A percentile compares a stretch with the other conserved stretches of the same genome.
Conservation (phyloP, 192 early-diverging fungal species). For the Chytriomyces sp. region DNA sequence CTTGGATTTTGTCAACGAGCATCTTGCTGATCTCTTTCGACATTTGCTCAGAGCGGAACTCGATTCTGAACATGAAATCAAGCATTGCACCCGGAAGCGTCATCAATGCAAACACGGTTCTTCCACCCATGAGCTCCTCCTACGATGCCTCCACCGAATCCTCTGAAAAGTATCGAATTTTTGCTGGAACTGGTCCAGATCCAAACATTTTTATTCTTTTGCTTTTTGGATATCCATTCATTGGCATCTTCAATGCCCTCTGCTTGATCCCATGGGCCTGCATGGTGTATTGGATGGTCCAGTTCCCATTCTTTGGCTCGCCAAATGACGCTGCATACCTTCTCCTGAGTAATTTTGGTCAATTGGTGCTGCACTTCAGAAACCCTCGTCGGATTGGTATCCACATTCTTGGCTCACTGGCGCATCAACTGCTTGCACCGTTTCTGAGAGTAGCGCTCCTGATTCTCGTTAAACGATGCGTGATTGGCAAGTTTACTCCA, state of each 20-base stretch:
- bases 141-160: constrained; percentile 37
- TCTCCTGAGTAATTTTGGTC: constrained; percentile 22
- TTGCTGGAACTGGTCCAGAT: constrained; percentile 28
- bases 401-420: constrained; percentile 40
- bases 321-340: not conserved
- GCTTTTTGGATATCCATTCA: constrained; percentile 40
- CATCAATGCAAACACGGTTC: constrained; percentile 44
- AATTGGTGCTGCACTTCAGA: constrained; percentile 43
- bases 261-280: constrained; percentile 45
- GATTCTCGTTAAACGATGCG: constrained; percentile 37
- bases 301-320: constrained; percentile 33
- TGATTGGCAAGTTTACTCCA: constrained; percentile 30
- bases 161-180: constrained; percentile 25
- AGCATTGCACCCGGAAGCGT: constrained; percentile 44
- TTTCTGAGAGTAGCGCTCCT: constrained; percentile 36
- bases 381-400: constrained; percentile 41
- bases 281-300: constrained; percentile 41
- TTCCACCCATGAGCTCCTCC: constrained; percentile 48
- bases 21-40: not conserved
- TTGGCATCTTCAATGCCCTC: constrained; percentile 37
- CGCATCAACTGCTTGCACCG: constrained; percentile 36
- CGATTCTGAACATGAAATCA: constrained; percentile 41
- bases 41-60: constrained; percentile 9
- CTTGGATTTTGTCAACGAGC: not conserved
- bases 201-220: constrained; percentile 30